Base-by-base conservation (phyloP, 1,284 basidiomycete genomes). In the Puccinia hordei region DNA sequence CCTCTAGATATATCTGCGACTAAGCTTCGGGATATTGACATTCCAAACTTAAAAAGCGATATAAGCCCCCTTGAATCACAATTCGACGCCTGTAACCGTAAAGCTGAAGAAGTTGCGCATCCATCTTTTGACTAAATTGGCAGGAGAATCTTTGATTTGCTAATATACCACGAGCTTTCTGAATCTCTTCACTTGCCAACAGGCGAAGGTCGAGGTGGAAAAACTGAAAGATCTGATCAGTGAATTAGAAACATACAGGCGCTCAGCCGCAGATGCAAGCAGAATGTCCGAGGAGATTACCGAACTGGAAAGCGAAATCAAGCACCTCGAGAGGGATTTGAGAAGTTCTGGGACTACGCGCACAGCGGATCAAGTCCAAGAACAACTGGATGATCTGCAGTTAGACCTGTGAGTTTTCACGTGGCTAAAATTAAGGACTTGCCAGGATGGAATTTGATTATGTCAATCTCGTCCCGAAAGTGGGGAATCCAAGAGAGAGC, bases 291-390 rank as follows among this genome's bases (percentile, higher is more conserved):
- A 87, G 73, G 93, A 95, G 81, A 87, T 90, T 19, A 89, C 90
- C 49, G 89, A 89, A 30, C 88, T 94, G 33, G 88, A 88, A 78
- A 86, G 88, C 53, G 92, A 94, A 65, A 89, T 92, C 53, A 82
- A 86, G n/a, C 86, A 87, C 63, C 87, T 94, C 53, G 92, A 96
- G 85, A 87, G 87, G 49, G 90, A 92, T 55, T 88, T 98, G 15
- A 87, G 89, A 30, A 87, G 88, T 4, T 90, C 90, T 0, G 94
- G 94, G 1, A 91, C 91, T 17, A 89, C 90, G 8, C 93, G 91
- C 86, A 94, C 93, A 0, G 89, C 90, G 0, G 92, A 94, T 69
- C 93, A 95, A 73, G 91, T 97, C 2, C 92, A 96, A 85, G 86
- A 84, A 33, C 91, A 95, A 83, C 87, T 95, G 9, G 90, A 92